Percentiles rank a stretch among this genome's conserved stretches.
Conservation (phyloP, 2,329 filamentous ascomycete genomes). For the Colletotrichum viniferum region DNA sequence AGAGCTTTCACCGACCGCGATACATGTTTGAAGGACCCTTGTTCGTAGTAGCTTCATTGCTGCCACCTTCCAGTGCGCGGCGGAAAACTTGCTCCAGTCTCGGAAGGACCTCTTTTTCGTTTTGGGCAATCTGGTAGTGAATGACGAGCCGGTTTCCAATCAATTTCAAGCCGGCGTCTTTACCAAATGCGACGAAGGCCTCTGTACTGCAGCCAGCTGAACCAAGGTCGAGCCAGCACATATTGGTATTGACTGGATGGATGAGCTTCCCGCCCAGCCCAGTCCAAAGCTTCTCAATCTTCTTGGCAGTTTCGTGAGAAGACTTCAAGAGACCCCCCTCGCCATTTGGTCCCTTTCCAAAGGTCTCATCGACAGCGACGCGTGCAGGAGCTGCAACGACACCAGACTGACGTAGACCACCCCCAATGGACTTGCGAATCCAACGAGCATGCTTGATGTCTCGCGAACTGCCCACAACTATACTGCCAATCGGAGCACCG, state of each 20-base stretch:
- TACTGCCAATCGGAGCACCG: conserved; percentile 79
- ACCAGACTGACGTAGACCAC: conserved; percentile 75
- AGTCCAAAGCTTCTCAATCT: conserved; percentile 73
- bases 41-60: neutral
- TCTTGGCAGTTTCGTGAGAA: conserved; percentile 67
- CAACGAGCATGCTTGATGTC: conserved; percentile 44
- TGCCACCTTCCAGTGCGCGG: conserved; percentile 30
- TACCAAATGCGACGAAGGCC: conserved; percentile 43
- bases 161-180: conserved; percentile 47
- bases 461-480: conserved; percentile 61
- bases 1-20: neutral
- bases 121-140: conserved; percentile 66
- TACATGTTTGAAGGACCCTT: conserved; percentile 23
- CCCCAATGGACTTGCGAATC: conserved; percentile 74
- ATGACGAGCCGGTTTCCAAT: conserved; percentile 47
- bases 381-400: conserved; percentile 74
- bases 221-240: conserved; percentile 83
- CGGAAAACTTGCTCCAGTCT: conserved; percentile 62
- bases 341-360: conserved; percentile 40
- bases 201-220: conserved; percentile 52
- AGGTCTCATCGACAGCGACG: conserved; percentile 64
- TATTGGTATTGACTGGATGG: conserved; percentile 84
- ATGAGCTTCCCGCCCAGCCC: conserved; percentile 70
- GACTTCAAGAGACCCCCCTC: conserved; percentile 61
- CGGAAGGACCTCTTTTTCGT: conserved; percentile 62